Evolutionary conservation across 1,284 basidiomycete genomes (phyloP), one percentile per base, ranked within the genome.

Genomic region (Termitomyces sp.): DNA sequence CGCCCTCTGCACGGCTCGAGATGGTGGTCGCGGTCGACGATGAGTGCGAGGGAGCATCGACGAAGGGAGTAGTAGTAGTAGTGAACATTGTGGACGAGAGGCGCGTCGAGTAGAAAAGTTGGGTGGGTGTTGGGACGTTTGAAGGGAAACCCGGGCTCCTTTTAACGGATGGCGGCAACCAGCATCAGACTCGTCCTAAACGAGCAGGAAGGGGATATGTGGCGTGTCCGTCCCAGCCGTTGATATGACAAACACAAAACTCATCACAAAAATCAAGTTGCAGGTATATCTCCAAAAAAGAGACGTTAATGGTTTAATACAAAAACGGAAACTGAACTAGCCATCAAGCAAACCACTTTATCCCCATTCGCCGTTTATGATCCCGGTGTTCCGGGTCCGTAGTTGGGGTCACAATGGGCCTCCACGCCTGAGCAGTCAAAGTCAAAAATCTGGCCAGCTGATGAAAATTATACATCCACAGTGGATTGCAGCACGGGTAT

Each of bases 211-310:
- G 58, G 61, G 60, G 59, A 46, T 67, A 63, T 64, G 67, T 71
- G 68, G 69, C 67, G 67, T 69, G 61, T 69, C 67, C 67, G 67
- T 64, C 62, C 62, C 46, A 66, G 62, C 63, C 65, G 68, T 69
- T 67, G 65, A 67, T 62, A 68, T 70, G 66, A 69, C 68, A 69
- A 68, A 68, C 59, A 55, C 58, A 55, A 62, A 59, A 62, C 31
- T 4, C 31, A 24, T 24, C 24, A n/a, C n/a, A n/a, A n/a, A n/a
- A n/a, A n/a, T n/a, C n/a, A n/a, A n/a, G n/a, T n/a, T n/a, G n/a
- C n/a, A n/a, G n/a, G 55, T 19, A 50, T 57, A 40, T 33, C 28
- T 47, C 59, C 61, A 34, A 53, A 62, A 48, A 31, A 1, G 19
- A 33, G 19, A 33, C 13, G 26, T 41, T 15, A 31, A 47, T 36